A percentile compares a stretch with the other conserved stretches of the same genome.
Conservation (phyloP, 495 filamentous ascomycete species). For the Penicillium tannophilum region DNA sequence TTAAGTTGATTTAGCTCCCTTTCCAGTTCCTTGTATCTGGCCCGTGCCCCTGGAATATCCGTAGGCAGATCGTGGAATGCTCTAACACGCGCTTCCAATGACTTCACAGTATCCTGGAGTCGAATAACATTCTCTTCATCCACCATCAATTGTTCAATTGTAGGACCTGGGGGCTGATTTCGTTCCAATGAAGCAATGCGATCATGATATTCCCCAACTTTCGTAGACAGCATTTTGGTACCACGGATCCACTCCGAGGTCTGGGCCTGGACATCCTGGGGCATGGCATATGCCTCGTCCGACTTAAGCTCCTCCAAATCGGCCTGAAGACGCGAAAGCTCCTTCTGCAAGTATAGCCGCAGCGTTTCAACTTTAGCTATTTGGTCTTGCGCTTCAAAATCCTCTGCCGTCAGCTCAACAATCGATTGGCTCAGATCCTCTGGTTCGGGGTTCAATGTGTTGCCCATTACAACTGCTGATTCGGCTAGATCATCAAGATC, state of each 20-base stretch:
- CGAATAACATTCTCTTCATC: slow-evolving; percentile 45
- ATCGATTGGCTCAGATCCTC: slow-evolving; percentile 43
- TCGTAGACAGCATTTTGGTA: slow-evolving; percentile 58
- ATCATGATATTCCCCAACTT: slow-evolving; percentile 61
- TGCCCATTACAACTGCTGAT: slow-evolving; percentile 34
- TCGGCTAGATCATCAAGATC: slow-evolving; percentile 46
- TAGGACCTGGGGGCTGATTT: slow-evolving; percentile 39
- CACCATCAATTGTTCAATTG: slow-evolving; percentile 52
- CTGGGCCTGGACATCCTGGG: slow-evolving; percentile 54
- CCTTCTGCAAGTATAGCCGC: slow-evolving; percentile 45
- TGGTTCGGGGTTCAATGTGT: slow-evolving; percentile 33
- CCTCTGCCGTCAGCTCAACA: slow-evolving; percentile 46
- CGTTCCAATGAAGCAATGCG: slow-evolving; percentile 45
- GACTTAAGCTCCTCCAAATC: slow-evolving; percentile 44
- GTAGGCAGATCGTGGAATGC: slow-evolving; percentile 70
- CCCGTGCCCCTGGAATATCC: slow-evolving; percentile 64
- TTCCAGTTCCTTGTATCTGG: slow-evolving; percentile 65
- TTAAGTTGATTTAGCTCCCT: slow-evolving; percentile 59
- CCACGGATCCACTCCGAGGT: slow-evolving; percentile 64
- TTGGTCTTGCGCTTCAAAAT: slow-evolving; percentile 42
- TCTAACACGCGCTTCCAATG: slow-evolving; percentile 55
- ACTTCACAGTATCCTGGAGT: slow-evolving; percentile 40
- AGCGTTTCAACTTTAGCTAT: slow-evolving; percentile 60
- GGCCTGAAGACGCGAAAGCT: slow-evolving; percentile 37
- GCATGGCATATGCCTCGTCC: slow-evolving; percentile 51